phyloP scores from a whole-genome alignment of 176 grass and related monocot species.

The Aegilops bicornis region DNA sequence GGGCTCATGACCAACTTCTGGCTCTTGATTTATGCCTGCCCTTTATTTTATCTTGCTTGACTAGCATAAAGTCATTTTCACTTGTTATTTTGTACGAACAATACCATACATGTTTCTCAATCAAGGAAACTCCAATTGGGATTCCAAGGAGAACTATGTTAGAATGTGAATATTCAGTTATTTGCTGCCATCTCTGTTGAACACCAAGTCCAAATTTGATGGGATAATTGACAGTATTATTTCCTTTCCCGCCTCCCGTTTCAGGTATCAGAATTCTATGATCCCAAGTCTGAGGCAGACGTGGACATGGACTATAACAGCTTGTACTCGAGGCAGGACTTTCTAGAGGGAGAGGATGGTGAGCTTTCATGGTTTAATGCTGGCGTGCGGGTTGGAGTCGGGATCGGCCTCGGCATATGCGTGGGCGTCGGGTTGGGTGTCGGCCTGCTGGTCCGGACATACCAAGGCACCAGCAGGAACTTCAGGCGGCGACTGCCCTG shows the following conservation, averaged over 20 bases:
- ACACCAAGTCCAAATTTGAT: background rate
- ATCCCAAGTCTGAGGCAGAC: slow-evolving; percentile 48
- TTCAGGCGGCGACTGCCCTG: slow-evolving; percentile 65
- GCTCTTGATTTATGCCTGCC: too few relatives aligned
- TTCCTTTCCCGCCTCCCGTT: slow-evolving; percentile 23
- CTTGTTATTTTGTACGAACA: background rate
- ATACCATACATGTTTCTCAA: background rate
- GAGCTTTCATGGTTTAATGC: slow-evolving; percentile 98
- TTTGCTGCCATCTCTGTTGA: background rate
- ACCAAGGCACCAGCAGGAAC: slow-evolving; percentile 71
- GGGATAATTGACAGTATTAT: background rate
- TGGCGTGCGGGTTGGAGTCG: slow-evolving; percentile 82
- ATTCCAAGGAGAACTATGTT: background rate
- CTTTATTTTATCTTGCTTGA: background rate
- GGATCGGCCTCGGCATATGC: slow-evolving; percentile 89
- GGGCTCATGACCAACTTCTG: background rate
- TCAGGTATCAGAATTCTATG: slow-evolving; percentile 66
- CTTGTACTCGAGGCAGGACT: slow-evolving; percentile 56
- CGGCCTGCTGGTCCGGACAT: slow-evolving; percentile 76
- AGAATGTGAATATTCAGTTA: background rate
- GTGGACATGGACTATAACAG: slow-evolving; percentile 61
- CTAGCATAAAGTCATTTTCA: background rate
- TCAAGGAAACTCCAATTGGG: too few relatives aligned
- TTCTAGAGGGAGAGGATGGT: slow-evolving; percentile 79
- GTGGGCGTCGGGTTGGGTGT: slow-evolving; percentile 86